phyloP scores from a whole-genome alignment of 2,329 filamentous ascomycete genomes.

The Laburnicola sp. region DNA sequence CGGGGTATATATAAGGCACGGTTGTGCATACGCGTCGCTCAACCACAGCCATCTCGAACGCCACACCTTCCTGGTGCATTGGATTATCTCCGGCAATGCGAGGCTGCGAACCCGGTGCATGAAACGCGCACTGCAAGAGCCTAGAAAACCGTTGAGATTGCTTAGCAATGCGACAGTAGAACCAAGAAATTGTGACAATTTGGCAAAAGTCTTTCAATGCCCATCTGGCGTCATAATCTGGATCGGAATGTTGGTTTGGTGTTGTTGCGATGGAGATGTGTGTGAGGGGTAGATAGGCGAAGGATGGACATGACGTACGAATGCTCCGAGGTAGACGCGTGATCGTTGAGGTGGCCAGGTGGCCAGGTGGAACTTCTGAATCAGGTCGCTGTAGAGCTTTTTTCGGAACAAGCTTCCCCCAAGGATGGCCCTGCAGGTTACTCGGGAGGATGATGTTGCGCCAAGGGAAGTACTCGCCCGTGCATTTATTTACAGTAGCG shows the following conservation, averaged over 20 bases:
- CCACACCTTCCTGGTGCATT: slow-evolving; percentile 28
- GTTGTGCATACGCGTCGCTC: slow-evolving; percentile 26
- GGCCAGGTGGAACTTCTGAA: too few relatives aligned
- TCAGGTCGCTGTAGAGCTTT: too few relatives aligned
- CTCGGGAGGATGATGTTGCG: too few relatives aligned
- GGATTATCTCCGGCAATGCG: slow-evolving; percentile 20
- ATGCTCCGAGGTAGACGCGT: too few relatives aligned
- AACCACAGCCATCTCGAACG: slow-evolving; percentile 18
- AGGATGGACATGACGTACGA: too few relatives aligned
- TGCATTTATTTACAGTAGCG: too few relatives aligned
- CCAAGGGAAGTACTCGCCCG: too few relatives aligned
- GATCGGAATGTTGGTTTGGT: background rate
- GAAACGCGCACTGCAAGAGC: slow-evolving; percentile 39
- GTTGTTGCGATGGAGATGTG: background rate
- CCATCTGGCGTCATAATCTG: background rate
- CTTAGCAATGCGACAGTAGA: slow-evolving; percentile 18
- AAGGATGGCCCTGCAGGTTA: too few relatives aligned
- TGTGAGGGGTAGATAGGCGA: too few relatives aligned
- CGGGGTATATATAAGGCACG: slow-evolving; percentile 20
- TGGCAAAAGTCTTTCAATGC: slow-evolving; percentile 4
- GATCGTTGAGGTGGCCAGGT: too few relatives aligned
- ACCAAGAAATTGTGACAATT: slow-evolving; percentile 6
- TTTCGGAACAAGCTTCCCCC: too few relatives aligned
- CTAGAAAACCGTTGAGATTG: slow-evolving; percentile 15
- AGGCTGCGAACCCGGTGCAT: slow-evolving; percentile 19